Conservation (phyloP, 2,329 filamentous ascomycete species). For the Colletotrichum lentis region DNA sequence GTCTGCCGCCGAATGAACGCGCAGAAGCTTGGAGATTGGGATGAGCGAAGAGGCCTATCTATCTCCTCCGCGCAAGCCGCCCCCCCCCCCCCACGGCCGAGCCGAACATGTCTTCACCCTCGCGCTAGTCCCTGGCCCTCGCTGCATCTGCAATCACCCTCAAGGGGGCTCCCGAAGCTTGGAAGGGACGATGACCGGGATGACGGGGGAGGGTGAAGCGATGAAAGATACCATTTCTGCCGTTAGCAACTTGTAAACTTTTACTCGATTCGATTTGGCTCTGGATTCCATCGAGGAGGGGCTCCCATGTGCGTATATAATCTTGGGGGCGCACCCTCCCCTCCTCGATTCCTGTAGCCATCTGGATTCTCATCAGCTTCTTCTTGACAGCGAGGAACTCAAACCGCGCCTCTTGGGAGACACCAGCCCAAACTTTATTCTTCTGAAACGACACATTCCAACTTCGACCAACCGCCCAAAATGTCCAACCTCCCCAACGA, state of each 20-base stretch:
- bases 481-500: constrained; percentile 89
- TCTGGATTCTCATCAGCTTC: constrained; percentile 30
- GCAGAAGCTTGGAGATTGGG: constrained; percentile 13
- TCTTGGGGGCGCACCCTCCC: constrained; percentile 32
- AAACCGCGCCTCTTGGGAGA: constrained; percentile 24
- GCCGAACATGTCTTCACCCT: constrained; percentile 28
- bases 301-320: constrained; percentile 32
- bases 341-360: background rate
- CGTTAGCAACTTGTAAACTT: constrained; percentile 23
- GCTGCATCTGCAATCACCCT: constrained; percentile 21
- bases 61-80: constrained; percentile 10
- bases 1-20: constrained; percentile 33
- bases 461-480: constrained; percentile 41
- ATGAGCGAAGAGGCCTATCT: constrained; percentile 20
- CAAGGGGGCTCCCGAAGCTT: constrained; percentile 25
- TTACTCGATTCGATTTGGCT: constrained; percentile 37
- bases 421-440: background rate
- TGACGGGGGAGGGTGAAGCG: background rate
- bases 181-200: constrained; percentile 10
- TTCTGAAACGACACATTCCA: background rate
- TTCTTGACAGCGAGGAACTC: constrained; percentile 18
- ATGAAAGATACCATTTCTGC: constrained; percentile 8
- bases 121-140: constrained; percentile 29
- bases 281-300: constrained; percentile 21
- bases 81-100: constrained; percentile 30